These are phyloP conservation scores for Lentinula sp. DNA, from an alignment of 768 basidiomycete genomes.

Conservation along the genomic window DNA sequence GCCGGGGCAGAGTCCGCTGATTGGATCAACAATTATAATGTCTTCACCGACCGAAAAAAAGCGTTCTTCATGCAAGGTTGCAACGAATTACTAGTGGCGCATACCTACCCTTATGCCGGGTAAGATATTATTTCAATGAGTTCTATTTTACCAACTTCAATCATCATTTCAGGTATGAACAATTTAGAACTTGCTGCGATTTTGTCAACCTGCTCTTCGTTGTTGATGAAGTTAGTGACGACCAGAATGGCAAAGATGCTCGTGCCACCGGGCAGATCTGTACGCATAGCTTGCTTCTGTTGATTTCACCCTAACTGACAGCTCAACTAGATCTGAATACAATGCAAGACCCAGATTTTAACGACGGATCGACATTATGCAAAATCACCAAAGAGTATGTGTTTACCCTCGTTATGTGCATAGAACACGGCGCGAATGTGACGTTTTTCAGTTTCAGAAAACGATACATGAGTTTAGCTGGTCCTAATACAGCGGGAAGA, in stretches of 20 bases:
- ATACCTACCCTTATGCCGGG: slow-evolving; percentile 53
- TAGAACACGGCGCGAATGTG: not conserved
- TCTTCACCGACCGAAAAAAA: slow-evolving; percentile 55
- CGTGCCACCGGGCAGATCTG: slow-evolving; percentile 46
- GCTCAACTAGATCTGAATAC: slow-evolving; percentile 27
- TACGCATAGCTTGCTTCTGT: not conserved
- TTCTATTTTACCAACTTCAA: not conserved
- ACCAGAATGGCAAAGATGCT: slow-evolving; percentile 53
- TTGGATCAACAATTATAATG: slow-evolving; percentile 57
- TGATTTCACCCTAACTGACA: not conserved
- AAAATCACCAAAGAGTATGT: slow-evolving; percentile 59
- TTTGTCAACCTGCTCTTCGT: slow-evolving; percentile 55
- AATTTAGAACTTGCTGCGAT: slow-evolving; percentile 18
- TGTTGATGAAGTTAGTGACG: slow-evolving; percentile 65
- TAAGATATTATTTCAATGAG: slow-evolving; percentile 51
- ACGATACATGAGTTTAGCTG: slow-evolving; percentile 38
- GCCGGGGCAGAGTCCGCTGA: slow-evolving; percentile 52
- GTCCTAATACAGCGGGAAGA: slow-evolving; percentile 40
- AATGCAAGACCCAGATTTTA: slow-evolving; percentile 44
- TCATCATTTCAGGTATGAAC: not conserved
- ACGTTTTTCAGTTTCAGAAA: slow-evolving; percentile 39
- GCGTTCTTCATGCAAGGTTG: slow-evolving; percentile 58
- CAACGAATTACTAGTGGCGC: slow-evolving; percentile 57
- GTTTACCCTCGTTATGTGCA: not conserved
- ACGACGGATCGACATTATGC: slow-evolving; percentile 51